These are phyloP conservation scores for Sporothrix pallida DNA, from an alignment of 2,329 filamentous ascomycete species.

Conservation along the genomic window DNA sequence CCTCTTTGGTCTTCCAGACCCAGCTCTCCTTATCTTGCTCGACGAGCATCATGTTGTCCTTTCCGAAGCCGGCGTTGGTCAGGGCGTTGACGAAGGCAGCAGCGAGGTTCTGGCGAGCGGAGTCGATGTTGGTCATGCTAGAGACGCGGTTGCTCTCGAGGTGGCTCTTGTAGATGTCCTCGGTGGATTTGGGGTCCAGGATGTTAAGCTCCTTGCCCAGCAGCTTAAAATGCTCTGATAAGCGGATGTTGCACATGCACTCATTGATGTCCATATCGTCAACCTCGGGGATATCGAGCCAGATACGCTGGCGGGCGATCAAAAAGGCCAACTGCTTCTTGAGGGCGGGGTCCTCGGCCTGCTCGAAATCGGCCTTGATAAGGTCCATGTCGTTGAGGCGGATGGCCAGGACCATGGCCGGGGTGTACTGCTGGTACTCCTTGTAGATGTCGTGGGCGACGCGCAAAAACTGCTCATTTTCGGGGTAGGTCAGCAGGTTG, in stretches of 20 bases:
- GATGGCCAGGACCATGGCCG: conserved; percentile 93
- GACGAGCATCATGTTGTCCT: conserved; percentile 97
- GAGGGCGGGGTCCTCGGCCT: conserved; percentile 78
- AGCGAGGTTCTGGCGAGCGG: conserved; percentile 91
- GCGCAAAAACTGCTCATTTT: conserved; percentile 92
- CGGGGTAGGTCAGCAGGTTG: conserved; percentile 93
- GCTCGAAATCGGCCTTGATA: conserved; percentile 79
- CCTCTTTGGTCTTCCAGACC: conserved; percentile 99
- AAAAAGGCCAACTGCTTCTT: conserved; percentile 95
- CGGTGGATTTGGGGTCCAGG: conserved; percentile 91
- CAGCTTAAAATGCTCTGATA: conserved; percentile 91
- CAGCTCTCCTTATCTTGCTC: conserved; percentile 88
- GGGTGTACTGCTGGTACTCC: conserved; percentile 87
- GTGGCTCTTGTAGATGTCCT: conserved; percentile 99
- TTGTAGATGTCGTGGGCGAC: conserved; percentile 95
- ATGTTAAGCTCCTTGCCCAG: conserved; percentile 96
- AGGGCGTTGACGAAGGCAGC: conserved; percentile 97
- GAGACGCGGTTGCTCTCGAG: conserved; percentile 93
- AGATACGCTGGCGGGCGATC: conserved; percentile 88
- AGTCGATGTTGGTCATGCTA: conserved; percentile 92
- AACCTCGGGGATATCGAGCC: conserved; percentile 57
- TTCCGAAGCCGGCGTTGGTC: conserved; percentile 92
- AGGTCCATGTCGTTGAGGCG: conserved; percentile 85
- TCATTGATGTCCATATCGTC: conserved; percentile 80
- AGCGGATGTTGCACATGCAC: conserved; percentile 82